These are phyloP conservation scores for Xerocomus nothofagi DNA, from an alignment of 1,284 basidiomycete species.

Conservation along the genomic window DNA sequence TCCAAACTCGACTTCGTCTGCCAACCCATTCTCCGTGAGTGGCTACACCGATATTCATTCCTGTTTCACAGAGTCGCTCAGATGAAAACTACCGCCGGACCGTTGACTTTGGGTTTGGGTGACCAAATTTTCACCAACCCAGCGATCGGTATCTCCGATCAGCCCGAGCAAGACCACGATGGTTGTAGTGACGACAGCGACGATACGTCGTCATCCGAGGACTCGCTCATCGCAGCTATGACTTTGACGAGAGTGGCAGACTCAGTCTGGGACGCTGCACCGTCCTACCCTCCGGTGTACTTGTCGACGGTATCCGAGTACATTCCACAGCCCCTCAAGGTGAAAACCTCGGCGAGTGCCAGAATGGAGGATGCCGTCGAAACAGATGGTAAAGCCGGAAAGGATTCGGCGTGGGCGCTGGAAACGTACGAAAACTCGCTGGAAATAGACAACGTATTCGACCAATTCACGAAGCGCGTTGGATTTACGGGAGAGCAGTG, in stretches of 20 bases:
- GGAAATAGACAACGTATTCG: conserved; percentile 74
- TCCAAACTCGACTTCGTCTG: conserved; percentile 36
- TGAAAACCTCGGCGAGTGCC: conserved; percentile 43
- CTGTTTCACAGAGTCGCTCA: conserved; percentile 3
- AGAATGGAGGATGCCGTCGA: conserved; percentile 42
- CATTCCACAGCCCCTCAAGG: conserved; percentile 55
- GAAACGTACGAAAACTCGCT: conserved; percentile 80
- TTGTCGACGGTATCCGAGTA: conserved; percentile 73
- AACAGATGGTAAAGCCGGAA: conserved; percentile 41
- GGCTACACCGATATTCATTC: not conserved
- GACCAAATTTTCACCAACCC: conserved; percentile 59
- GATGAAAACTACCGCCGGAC: conserved; percentile 22
- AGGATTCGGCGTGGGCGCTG: conserved; percentile 54
- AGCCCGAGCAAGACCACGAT: conserved; percentile 17
- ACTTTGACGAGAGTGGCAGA: conserved; percentile 54
- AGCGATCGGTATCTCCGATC: conserved; percentile 15
- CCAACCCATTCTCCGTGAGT: conserved; percentile 72
- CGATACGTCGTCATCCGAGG: conserved; percentile 38
- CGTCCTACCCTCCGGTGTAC: conserved; percentile 67
- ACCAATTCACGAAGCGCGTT: conserved; percentile 73
- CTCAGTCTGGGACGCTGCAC: conserved; percentile 62
- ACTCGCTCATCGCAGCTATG: conserved; percentile 58
- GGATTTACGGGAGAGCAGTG: conserved; percentile 72
- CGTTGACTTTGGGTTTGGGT: conserved; percentile 54
- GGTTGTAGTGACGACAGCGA: conserved; percentile 34